Evolutionary conservation across 305 asterid genomes (phyloP), one percentile per base, ranked within the genome.

Genomic region (Fraxinus greggii): DNA sequence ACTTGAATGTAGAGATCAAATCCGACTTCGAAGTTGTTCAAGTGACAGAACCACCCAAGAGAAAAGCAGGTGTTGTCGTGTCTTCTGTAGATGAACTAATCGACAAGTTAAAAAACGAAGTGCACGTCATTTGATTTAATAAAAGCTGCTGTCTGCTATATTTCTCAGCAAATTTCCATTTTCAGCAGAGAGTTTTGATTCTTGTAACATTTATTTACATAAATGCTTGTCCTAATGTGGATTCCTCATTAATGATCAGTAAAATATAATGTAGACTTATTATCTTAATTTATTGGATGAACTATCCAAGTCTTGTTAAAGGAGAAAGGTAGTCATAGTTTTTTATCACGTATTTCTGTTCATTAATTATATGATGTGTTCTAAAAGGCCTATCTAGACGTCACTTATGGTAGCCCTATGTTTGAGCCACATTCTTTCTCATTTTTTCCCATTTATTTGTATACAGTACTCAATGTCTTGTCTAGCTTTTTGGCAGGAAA

Each of bases 21-120:
- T 90, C 97, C 0, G 95, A 95, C 26, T 69, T 95, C 81, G 98
- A 95, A 87, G 81, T 92, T 69, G 89, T 94, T 86, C 88, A 92
- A 84, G 98, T 95, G 26, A 87, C 90, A 0, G 99, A 96, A 83
- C 99, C 99, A 74, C 98, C 98, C 3, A 94, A 94, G 83, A 84
- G 98, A 79, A 94, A 94, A 86, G 92, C 97, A 13, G 98, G 99
- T 12, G 90, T 92, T 76, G 82, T 92, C 17, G 88, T 96, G 67
- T 90, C 99, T 77, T 90, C 98, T 0, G 99, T 94, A 17, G 98
- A 92, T 75, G 95, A 95, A 84, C 91, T 95, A 65, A 84, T 95
- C 9, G 97, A 94, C 92, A 94, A 88, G 88, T 89, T 95, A n/a
- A 95, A 92, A 86, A 92, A 93, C 15, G 98, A 94, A 88, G 95